Base-by-base conservation (phyloP, 1,139 yeast genomes). In the Kazachstania sp. region DNA sequence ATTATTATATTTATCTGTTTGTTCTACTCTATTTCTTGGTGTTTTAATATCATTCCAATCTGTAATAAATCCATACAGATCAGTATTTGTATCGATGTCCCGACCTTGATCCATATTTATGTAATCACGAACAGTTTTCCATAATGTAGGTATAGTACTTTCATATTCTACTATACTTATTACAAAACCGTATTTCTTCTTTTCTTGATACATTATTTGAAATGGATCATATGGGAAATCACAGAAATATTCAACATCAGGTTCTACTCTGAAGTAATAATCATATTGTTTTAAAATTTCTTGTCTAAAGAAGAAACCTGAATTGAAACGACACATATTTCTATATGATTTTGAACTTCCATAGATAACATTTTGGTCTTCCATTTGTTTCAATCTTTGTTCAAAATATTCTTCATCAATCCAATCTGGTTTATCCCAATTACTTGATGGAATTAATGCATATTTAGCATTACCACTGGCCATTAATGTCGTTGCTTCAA, bases 181-280 rank as follows among this genome's bases (percentile, higher is more conserved):
- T 19, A 85, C 87, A 66, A 92, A 92, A 1, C 97, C 97, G 60
- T 90, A 92, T 55, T 78, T 81, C 61, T 87, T 88, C 46, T 75
- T 71, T 48, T 77, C 74, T 41, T 75, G 76, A 49, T 86, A 78
- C 85, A 90, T 75, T 47, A 85, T 78, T 39, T 78, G 70, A 63
- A 90, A 90, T 15, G 97, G 97, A 74, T 95, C 79, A 73, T 81
- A 81, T 4, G 65, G 63, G 54, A 84, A 74, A 59, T 88, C 96
- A 66, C 97, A 88, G 62, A 71, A 85, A 63, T 85, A 87, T 56
- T 86, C 80, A 30, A 90, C 92, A 50, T 82, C 81, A 0, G 98
- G 97, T 63, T 90, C 97, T 2, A 90, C 95, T 48, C 97, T 71
- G 81, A 95, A 87, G 68, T 88, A 90, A 77, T 86, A 90, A 51